phyloP scores from a whole-genome alignment of 1,139 yeast genomes.

The Yamadazyma jaroonii region DNA sequence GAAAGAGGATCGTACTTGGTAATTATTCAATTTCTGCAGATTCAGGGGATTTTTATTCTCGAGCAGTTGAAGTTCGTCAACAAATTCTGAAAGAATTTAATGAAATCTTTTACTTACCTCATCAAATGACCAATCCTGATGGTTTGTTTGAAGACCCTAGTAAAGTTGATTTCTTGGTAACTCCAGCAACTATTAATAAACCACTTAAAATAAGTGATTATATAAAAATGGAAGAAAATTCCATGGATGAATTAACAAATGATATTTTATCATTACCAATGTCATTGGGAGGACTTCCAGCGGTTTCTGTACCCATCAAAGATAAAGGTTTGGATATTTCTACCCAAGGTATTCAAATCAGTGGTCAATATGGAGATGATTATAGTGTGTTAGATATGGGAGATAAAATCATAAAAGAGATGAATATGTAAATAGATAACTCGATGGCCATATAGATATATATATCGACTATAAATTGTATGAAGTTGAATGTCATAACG shows the following conservation, averaged over 20 bases:
- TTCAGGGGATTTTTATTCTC: conserved; percentile 75
- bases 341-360: conserved; percentile 63
- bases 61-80: conserved; percentile 70
- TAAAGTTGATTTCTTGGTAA: conserved; percentile 67
- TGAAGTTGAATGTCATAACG: conserved; percentile 43
- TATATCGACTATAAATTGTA: conserved; percentile 13
- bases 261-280: conserved; percentile 90
- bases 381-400: conserved; percentile 48
- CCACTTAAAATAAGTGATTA: conserved; percentile 55
- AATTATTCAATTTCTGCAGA: conserved; percentile 77
- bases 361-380: conserved; percentile 89
- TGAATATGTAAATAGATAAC: background rate
- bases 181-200: conserved; percentile 67
- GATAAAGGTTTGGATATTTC: conserved; percentile 15
- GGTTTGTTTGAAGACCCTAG: conserved; percentile 10
- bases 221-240: conserved; percentile 30
- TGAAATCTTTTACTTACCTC: conserved; percentile 51
- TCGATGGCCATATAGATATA: background rate
- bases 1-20: conserved; percentile 79
- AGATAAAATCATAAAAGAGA: conserved; percentile 1
- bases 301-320: conserved; percentile 67
- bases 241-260: conserved; percentile 67
- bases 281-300: conserved; percentile 88
- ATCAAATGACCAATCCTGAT: conserved; percentile 29
- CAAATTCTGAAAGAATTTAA: conserved; percentile 65